phyloP scores from a whole-genome alignment of 192 early-diverging fungal genomes.

The Coemansia umbellata region DNA sequence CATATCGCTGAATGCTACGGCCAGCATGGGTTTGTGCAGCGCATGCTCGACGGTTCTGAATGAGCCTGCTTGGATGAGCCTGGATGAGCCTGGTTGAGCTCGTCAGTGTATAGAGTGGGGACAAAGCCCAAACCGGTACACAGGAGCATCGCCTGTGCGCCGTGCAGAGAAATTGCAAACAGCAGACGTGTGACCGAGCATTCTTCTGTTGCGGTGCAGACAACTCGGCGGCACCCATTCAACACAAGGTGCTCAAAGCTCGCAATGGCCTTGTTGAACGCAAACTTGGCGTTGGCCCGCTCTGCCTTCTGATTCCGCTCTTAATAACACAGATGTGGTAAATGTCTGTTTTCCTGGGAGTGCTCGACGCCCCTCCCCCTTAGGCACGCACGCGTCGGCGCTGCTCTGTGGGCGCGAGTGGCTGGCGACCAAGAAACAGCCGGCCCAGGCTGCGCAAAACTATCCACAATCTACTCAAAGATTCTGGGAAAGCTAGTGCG shows the following conservation, averaged over 20 bases:
- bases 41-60: conserved; percentile 1
- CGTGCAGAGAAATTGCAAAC: conserved; percentile 16
- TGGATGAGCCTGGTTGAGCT: conserved; percentile 12
- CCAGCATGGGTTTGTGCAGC: background rate
- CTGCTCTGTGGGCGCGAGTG: background rate
- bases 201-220: conserved; percentile 11
- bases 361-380: too few species aligned
- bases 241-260: too few species aligned
- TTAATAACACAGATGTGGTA: too few species aligned
- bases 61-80: too few species aligned
- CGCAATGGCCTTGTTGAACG: too few species aligned
- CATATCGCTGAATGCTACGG: conserved; percentile 3
- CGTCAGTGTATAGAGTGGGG: conserved; percentile 12
- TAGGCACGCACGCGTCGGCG: background rate
- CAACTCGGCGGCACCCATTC: too few species aligned
- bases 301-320: too few species aligned
- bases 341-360: too few species aligned
- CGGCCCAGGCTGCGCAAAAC: conserved; percentile 3
- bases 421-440: background rate
- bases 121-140: conserved; percentile 9
- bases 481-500: background rate
- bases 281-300: too few species aligned
- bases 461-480: background rate
- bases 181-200: conserved; percentile 24
- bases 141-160: conserved; percentile 18